Base-by-base conservation (phyloP, 192 early-diverging fungal species). In the Podila epicladia region DNA sequence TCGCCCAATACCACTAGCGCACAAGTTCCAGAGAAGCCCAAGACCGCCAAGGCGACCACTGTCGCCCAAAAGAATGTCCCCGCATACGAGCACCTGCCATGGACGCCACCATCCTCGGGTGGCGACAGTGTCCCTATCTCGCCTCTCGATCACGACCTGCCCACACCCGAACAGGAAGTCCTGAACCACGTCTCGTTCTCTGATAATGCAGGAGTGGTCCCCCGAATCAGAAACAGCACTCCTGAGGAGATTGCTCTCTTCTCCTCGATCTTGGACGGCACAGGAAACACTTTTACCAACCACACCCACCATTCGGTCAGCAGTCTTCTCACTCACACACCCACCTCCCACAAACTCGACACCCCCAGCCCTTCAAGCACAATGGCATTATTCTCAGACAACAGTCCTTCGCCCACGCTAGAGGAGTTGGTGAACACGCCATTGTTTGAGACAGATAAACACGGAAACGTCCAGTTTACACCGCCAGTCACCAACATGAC, bases 81-180 rank as follows among this genome's bases (percentile, higher is more conserved):
- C 22, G 37, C 71, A 37, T 60, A 73, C 20, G 67, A 73, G 20
- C 77, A 80, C 35, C 45, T 80, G 1, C 77, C 77, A 37, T 80
- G 77, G 77, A 71, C 77, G 15, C 77, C 77, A 58, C 71, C 77
- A 8, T 80, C 77, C 51, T 80, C 77, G 9, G 58, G 61, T n/a
- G 77, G 71, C 4, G 77, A 80, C 20, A 80, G 77, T 65, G 77
- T 80, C 8, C 77, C 77, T 33, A 80, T 69, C 37, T 80, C 77
- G 32, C 77, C 77, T 28, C 37, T 73, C n/a, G 67, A 80, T 19
- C 65, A 48, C 33, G 67, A 60, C 20, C 57, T 64, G 33, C 58
- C 77, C 2, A 73, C 77, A 37, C 70, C 71, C 2, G 77, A 80
- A 15, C 77, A 72, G 26, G 77, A 80, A 6, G 26, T 26, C 6